phyloP scores from a whole-genome alignment of 2,329 filamentous ascomycete species.

The Podosphaera fusca region DNA sequence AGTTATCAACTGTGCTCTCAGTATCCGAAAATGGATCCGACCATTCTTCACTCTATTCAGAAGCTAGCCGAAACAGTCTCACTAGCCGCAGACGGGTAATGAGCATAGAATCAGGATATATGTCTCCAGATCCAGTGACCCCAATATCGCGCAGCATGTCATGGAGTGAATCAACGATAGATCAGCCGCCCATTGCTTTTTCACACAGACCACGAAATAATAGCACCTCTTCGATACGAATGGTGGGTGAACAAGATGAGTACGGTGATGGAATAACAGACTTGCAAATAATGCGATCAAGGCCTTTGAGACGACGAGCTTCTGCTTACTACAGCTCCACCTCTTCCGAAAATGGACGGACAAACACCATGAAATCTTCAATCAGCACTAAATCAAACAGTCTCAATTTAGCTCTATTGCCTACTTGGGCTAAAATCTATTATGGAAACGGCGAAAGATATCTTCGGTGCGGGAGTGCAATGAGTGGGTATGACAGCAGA shows the following conservation, averaged over 20 bases:
- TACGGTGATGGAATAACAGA: constrained; percentile 40
- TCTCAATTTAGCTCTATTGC: constrained; percentile 19
- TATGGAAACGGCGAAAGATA: constrained; percentile 42
- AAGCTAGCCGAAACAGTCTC: constrained; percentile 22
- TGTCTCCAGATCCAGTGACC: constrained; percentile 9
- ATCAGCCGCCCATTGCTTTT: constrained; percentile 25
- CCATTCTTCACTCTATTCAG: constrained; percentile 21
- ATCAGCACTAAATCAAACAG: constrained; percentile 22
- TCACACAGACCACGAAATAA: constrained; percentile 16
- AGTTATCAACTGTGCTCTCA: constrained; percentile 39
- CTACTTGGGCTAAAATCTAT: constrained; percentile 35
- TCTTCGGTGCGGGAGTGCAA: constrained; percentile 21
- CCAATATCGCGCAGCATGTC: constrained; percentile 1
- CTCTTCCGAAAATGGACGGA: constrained; percentile 20
- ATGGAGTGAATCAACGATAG: constrained; percentile 9
- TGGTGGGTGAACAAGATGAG: constrained; percentile 36
- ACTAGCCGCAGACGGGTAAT: constrained; percentile 28
- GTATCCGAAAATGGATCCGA: constrained; percentile 32
- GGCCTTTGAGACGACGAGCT: constrained; percentile 30
- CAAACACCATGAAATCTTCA: constrained; percentile 15
- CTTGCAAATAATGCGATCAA: constrained; percentile 27
- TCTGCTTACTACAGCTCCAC: constrained; percentile 25
- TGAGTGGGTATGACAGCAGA: constrained; percentile 21
- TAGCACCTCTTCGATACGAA: constrained; percentile 19
- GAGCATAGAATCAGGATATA: constrained; percentile 27